Base-by-base conservation (phyloP, 2,329 filamentous ascomycete genomes). In the Pyrenophora tritici-repentis region DNA sequence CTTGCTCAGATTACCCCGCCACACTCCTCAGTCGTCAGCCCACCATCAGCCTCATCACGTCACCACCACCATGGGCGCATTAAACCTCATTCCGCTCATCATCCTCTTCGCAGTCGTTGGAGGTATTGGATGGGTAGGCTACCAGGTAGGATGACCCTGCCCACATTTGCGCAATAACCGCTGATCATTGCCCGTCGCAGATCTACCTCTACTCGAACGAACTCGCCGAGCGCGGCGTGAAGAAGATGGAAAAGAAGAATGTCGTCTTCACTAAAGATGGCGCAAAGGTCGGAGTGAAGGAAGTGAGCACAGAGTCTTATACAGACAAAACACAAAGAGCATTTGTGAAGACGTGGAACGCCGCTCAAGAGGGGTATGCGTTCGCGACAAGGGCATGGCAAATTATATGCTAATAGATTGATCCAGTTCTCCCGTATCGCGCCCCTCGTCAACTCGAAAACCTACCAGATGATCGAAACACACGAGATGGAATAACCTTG, bases 201-300 rank as follows among this genome's bases (percentile, higher is more conserved):
- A 81, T 91, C 70, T 91, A 88, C 74, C 73, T 88, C 47, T 85
- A 85, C 73, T 79, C 83, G 47, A 80, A 79, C 74, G 81, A 88
- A 71, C 86, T 92, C 63, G 81, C 83, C 54, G 78, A 83, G 53
- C 80, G 83, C 51, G 87, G 88, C 39, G 83, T 81, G 41, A 80
- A 87, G 73, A 84, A 84, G 67, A 88, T 91, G 83, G 85, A 86
- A 71, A 84, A 84, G 76, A 89, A 88, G 77, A 88, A 91, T 70
- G 83, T 92, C 49, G 79, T 85, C 34, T 88, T 91, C 73, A 87
- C 86, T 33, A 90, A 89, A 70, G 88, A 91, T 49, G 89, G 89
- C 47, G 75, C 89, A 54, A 83, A 83, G 64, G 87, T 92, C 37
- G 86, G 86, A 41, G 82, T 92, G 55, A 88, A 86, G 74, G 80